These are phyloP conservation scores for Hypoxylon sp. DNA, from an alignment of 2,329 filamentous ascomycete species.

Conservation along the genomic window DNA sequence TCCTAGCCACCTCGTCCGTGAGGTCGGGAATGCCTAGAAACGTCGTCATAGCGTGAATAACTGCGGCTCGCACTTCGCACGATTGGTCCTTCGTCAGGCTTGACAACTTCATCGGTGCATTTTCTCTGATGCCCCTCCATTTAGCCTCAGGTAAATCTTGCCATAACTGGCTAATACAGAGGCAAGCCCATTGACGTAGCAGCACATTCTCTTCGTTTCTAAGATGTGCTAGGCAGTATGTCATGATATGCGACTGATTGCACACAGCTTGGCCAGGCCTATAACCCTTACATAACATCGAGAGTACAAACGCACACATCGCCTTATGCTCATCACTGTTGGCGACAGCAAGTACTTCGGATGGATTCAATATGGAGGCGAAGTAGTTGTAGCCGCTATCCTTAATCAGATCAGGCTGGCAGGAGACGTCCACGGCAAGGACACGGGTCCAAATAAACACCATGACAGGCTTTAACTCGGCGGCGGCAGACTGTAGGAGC, in stretches of 20 bases:
- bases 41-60: constrained; percentile 92
- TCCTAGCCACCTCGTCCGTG: constrained; percentile 89
- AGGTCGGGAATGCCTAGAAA: constrained; percentile 95
- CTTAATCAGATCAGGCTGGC: constrained; percentile 93
- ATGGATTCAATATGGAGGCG: constrained; percentile 89
- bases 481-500: constrained; percentile 91
- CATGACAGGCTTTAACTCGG: constrained; percentile 97
- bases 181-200: constrained; percentile 93
- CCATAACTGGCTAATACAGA: constrained; percentile 97
- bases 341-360: constrained; percentile 84
- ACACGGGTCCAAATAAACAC: constrained; percentile 99
- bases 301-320: constrained; percentile 98
- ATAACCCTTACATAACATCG: constrained; percentile 97
- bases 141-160: constrained; percentile 92
- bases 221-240: constrained; percentile 86
- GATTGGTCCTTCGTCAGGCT: constrained; percentile 87
- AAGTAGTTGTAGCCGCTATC: constrained; percentile 99
- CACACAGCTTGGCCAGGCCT: constrained; percentile 93
- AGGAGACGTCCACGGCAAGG: constrained; percentile 93
- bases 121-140: constrained; percentile 92
- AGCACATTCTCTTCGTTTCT: constrained; percentile 89
- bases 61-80: constrained; percentile 92
- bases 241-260: constrained; percentile 90
- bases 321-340: constrained; percentile 96
- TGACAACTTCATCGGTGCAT: constrained; percentile 85